Evolutionary conservation across 2,329 filamentous ascomycete genomes (phyloP).

Genomic region (Epichloe coenophiala): DNA sequence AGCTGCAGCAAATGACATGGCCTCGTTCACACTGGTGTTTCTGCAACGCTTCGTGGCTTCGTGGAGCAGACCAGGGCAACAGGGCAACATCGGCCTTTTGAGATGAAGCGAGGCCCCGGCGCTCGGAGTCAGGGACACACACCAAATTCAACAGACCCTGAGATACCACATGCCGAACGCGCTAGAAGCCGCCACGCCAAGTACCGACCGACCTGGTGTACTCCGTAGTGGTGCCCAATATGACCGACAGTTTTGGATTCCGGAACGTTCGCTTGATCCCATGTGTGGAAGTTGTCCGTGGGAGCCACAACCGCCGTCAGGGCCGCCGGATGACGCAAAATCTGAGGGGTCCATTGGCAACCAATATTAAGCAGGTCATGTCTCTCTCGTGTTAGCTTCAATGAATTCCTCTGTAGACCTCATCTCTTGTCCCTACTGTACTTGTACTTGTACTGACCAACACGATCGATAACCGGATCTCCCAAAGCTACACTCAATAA

Average conservation of each 20-base stretch:
- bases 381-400: not conserved
- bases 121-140: not conserved
- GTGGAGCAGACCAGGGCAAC: no score
- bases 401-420: not conserved
- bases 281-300: not conserved
- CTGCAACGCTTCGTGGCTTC: no score
- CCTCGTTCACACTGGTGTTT: no score
- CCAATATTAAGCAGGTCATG: not conserved
- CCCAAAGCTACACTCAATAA: no score
- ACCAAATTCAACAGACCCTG: no score
- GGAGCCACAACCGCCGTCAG: not conserved
- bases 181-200: not conserved
- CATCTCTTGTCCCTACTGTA: not conserved
- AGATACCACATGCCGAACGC: not conserved
- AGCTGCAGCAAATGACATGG: no score
- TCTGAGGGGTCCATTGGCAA: not conserved
- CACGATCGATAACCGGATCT: not conserved
- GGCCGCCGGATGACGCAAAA: not conserved
- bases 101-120: no score
- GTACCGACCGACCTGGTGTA: not conserved
- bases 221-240: not conserved
- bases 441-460: not conserved
- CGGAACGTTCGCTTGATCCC: not conserved
- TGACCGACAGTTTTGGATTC: not conserved
- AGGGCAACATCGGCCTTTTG: no score